Conservation (phyloP, 179 eudicot species). For the Amaranthus tricolor region DNA sequence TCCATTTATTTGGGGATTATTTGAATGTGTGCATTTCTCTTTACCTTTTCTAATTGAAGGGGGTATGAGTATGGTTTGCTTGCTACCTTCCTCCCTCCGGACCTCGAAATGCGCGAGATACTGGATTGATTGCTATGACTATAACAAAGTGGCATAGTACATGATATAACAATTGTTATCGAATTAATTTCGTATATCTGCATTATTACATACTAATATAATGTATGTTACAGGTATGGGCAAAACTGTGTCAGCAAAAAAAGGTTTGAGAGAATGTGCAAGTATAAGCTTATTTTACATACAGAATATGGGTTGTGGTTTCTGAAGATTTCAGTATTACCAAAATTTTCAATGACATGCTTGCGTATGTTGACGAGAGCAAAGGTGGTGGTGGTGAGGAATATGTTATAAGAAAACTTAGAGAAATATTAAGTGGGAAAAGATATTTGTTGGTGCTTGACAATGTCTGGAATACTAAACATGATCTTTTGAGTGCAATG, state of each 20-base stretch:
- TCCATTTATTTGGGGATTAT: too few species aligned
- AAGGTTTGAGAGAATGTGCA: conserved; percentile 10
- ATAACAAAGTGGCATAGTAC: too few species aligned
- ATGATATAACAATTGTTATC: background rate
- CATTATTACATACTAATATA: background rate
- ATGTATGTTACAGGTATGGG: conserved; percentile 17
- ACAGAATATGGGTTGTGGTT: conserved; percentile 13
- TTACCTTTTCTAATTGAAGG: too few species aligned
- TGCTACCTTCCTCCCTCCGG: too few species aligned
- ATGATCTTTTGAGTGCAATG: conserved; percentile 14
- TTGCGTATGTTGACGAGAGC: background rate
- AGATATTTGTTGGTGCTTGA: conserved; percentile 33
- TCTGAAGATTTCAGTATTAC: background rate
- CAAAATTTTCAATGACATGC: conserved; percentile 21
- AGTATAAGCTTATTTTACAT: background rate
- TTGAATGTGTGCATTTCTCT: too few species aligned
- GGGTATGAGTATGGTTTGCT: too few species aligned
- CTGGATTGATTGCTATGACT: too few species aligned
- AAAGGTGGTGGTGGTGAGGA: background rate
- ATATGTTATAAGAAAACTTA: background rate
- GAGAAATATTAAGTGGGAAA: background rate
- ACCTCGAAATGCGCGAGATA: too few species aligned
- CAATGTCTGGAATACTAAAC: conserved; percentile 33
- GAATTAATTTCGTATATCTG: background rate
- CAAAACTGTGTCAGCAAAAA: conserved; percentile 23